These are phyloP conservation scores for Scleroderma bovista DNA, from an alignment of 768 basidiomycete genomes.

Conservation along the genomic window DNA sequence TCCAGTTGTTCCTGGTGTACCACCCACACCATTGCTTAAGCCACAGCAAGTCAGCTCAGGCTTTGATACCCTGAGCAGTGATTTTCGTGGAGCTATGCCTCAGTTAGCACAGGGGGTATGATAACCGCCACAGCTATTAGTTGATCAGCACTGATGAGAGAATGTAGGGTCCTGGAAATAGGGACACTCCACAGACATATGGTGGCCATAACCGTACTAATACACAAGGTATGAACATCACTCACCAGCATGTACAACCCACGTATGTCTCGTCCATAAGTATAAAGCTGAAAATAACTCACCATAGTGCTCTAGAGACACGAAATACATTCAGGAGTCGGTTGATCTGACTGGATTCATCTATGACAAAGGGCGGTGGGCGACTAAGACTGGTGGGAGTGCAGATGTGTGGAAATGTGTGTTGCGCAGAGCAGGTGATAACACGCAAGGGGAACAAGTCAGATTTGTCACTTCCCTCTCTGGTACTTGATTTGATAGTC, in stretches of 20 bases:
- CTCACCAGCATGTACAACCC: neutral
- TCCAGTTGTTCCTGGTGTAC: neutral
- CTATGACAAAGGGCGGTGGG: neutral
- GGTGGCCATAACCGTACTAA: too few species aligned
- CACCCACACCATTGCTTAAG: neutral
- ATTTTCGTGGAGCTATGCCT: neutral
- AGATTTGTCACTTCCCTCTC: neutral
- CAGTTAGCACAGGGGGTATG: neutral
- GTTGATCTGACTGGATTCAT: neutral
- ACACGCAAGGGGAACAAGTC: neutral
- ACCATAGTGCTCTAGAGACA: neutral
- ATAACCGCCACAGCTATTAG: neutral
- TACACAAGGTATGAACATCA: neutral
- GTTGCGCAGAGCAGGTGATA: neutral
- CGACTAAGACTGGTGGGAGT: neutral
- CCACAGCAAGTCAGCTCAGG: neutral
- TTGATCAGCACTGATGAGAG: neutral
- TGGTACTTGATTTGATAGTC: neutral
- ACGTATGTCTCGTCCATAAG: neutral
- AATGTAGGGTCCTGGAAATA: neutral
- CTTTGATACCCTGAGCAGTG: neutral
- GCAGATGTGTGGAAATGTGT: conserved; percentile 6
- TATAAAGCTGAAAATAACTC: neutral
- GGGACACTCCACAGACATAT: too few species aligned
- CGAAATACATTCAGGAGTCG: neutral